Base-by-base conservation (phyloP, 2,329 filamentous ascomycete species). In the Didymella pinodella region DNA sequence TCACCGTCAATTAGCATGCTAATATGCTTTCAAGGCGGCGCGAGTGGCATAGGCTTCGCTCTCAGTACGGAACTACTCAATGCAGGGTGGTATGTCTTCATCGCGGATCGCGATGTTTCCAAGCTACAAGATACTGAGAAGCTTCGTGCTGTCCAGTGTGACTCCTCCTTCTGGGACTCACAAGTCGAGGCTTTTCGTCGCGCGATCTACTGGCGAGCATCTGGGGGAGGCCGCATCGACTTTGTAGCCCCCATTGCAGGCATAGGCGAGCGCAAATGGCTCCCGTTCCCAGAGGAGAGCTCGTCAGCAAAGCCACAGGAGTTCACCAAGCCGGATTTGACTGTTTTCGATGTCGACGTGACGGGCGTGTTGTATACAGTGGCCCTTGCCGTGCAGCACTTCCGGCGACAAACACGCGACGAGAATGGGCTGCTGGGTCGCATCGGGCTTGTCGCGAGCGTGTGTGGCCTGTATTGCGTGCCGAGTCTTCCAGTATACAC, bases 21-120 rank as follows among this genome's bases (percentile, higher is more conserved):
- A 8, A 48, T 14, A 8, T 18, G 22, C 4, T 20, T 7, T 7
- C 4, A 25, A 69, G 67, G 69, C 41, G 65, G 68, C 22, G 66
- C 66, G 48, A 70, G 71, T 48, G 77, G 77, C 54, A 78, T 78
- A 26, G 76, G 72, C 12, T 69, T 59, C 12, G 74, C 75, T 8
- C 65, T 78, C 5, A 62, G 69, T 16, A 48, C 66, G 11, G 70
- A 71, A 56, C 73, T 78, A 31, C 64, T 72, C 12, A 52, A 50
- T 3, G 63, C 66, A 59, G 67, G 67, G 65, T 81, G 84, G 60
- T 78, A 80, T 38, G 81, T 86, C 34, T 82, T 81, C 55, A 82
- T 84, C 2, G 77, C 84, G 29, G 78, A 80, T 57, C 61, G 63
- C 31, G 69, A 78, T 58, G 54, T 72, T n/a, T 10, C 58, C 22